Evolutionary conservation across 352 stramenopile species (phyloP).

Genomic region (Phytopythium boreale): DNA sequence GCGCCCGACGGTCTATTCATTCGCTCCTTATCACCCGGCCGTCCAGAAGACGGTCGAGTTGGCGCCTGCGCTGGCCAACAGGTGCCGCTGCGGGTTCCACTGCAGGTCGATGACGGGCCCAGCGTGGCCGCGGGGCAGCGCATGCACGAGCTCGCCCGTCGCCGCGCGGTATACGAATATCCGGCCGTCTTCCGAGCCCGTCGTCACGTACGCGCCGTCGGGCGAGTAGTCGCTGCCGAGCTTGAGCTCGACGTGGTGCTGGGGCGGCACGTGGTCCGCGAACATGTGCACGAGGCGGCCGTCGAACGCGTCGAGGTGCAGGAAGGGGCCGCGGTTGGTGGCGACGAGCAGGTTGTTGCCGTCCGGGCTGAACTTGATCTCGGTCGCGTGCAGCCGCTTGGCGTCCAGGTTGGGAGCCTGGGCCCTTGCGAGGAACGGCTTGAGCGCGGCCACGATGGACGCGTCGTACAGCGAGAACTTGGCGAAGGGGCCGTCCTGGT

Average conservation of each 20-base stretch:
- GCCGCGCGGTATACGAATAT: slow-evolving; percentile 67
- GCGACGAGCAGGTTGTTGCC: slow-evolving; percentile 82
- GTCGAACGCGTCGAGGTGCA: slow-evolving; percentile 86
- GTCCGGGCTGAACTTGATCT: slow-evolving; percentile 85
- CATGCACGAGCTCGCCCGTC: slow-evolving; percentile 55
- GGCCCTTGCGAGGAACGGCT: slow-evolving; percentile 53
- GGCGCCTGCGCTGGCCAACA: slow-evolving; percentile 61
- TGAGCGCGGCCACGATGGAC: slow-evolving; percentile 53
- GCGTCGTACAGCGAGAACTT: slow-evolving; percentile 86
- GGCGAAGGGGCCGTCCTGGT: slow-evolving; percentile 83
- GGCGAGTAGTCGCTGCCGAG: slow-evolving; percentile 68
- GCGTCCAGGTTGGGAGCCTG: slow-evolving; percentile 50
- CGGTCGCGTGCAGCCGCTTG: slow-evolving; percentile 68
- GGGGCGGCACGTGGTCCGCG: slow-evolving; percentile 41
- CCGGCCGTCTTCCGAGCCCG: slow-evolving; percentile 66
- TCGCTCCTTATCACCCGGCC: slow-evolving; percentile 10
- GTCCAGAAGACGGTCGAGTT: slow-evolving; percentile 83
- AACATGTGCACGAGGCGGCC: slow-evolving; percentile 76
- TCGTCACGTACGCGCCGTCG: slow-evolving; percentile 74
- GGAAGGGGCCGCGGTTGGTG: slow-evolving; percentile 75
- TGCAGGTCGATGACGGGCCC: slow-evolving; percentile 64
- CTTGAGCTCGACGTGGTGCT: slow-evolving; percentile 29
- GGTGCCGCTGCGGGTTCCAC: slow-evolving; percentile 85
- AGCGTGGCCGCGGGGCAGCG: slow-evolving; percentile 54
- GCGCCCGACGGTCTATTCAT: neutral